These are phyloP conservation scores for Mortierella alpina DNA, from an alignment of 192 early-diverging fungal genomes.

Conservation along the genomic window DNA sequence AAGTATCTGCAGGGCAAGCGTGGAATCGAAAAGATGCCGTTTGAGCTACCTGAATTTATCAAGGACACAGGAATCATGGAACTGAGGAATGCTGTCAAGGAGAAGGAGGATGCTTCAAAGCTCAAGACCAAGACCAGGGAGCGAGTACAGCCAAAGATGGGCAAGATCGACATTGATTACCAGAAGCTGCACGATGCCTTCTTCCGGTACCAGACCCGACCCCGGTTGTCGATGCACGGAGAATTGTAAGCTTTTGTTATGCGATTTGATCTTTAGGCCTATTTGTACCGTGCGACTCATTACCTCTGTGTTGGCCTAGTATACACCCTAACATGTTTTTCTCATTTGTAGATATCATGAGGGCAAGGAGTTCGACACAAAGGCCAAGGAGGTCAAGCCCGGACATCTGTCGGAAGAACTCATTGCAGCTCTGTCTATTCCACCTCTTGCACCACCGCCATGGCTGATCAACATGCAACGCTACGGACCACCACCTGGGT, in stretches of 20 bases:
- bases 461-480: conserved; percentile 99
- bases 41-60: conserved; percentile 96
- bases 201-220: conserved; percentile 93
- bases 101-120: conserved; percentile 85
- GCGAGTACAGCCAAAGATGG: conserved; percentile 93
- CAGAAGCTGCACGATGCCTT: conserved; percentile 98
- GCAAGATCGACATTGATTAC: conserved; percentile 96
- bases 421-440: conserved; percentile 88
- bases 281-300: background rate
- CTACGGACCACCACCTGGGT: conserved; percentile 94
- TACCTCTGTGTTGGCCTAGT: background rate
- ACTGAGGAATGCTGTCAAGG: conserved; percentile 87
- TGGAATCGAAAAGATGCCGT: conserved; percentile 95
- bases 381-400: conserved; percentile 87
- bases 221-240: conserved; percentile 77
- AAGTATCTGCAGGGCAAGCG: conserved; percentile 98
- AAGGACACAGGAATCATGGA: conserved; percentile 98
- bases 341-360: conserved; percentile 81
- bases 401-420: conserved; percentile 90
- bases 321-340: conserved; percentile 4
- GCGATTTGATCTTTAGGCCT: background rate
- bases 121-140: conserved; percentile 90
- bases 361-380: conserved; percentile 95
- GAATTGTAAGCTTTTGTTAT: conserved; percentile 73
- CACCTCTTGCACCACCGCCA: conserved; percentile 92